Evolutionary conservation across 192 early-diverging fungal species (phyloP).

Genomic region (Dissophora globulifera): DNA sequence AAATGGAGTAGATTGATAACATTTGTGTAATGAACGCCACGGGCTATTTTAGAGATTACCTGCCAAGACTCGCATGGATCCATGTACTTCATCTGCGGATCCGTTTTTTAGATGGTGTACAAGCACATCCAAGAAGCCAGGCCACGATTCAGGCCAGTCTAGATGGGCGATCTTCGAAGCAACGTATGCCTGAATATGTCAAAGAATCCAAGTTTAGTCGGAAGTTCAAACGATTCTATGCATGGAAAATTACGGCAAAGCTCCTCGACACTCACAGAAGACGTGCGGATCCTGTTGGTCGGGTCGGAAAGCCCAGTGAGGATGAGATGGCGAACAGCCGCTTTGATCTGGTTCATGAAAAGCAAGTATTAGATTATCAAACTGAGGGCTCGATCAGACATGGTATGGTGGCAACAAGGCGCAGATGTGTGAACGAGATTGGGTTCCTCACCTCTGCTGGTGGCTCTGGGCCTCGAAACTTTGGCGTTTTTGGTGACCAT

Average conservation of each 20-base stretch:
- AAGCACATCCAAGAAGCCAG: slow-evolving; percentile 80
- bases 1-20: too few relatives aligned
- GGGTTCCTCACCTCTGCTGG: slow-evolving; percentile 56
- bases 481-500: slow-evolving; percentile 70
- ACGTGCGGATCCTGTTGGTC: slow-evolving; percentile 69
- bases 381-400: too few relatives aligned
- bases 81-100: slow-evolving; percentile 77
- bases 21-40: too few relatives aligned
- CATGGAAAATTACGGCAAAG: background rate
- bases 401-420: too few relatives aligned
- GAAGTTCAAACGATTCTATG: background rate
- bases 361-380: background rate
- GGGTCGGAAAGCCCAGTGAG: slow-evolving; percentile 68
- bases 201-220: background rate
- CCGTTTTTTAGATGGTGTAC: slow-evolving; percentile 69
- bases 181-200: slow-evolving; percentile 70
- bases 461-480: slow-evolving; percentile 64
- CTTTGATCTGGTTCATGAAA: slow-evolving; percentile 59
- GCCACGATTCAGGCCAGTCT: slow-evolving; percentile 95
- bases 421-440: too few relatives aligned
- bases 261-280: slow-evolving; percentile 57
- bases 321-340: slow-evolving; percentile 59
- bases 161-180: slow-evolving; percentile 87
- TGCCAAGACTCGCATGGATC: slow-evolving; percentile 83
- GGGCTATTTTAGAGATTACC: slow-evolving; percentile 9